Conservation (phyloP, 2,329 filamentous ascomycete genomes). For the Immersiporthe knoxdaviesiana region DNA sequence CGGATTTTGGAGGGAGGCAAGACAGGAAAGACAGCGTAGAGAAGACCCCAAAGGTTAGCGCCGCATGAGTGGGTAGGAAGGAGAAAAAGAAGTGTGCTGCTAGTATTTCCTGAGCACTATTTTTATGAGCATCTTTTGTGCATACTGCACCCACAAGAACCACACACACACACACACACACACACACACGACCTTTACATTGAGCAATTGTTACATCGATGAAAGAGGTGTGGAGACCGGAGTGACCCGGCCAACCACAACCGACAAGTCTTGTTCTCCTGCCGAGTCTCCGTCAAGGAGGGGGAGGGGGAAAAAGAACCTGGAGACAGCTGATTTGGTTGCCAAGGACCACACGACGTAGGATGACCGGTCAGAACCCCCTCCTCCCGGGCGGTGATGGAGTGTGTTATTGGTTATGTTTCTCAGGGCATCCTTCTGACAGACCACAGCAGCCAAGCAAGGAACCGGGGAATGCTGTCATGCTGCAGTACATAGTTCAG, state of each 20-base stretch:
- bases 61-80: neutral
- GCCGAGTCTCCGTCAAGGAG: neutral
- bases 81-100: too few species aligned
- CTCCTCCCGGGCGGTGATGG: neutral
- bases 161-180: too few species aligned
- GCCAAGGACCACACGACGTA: neutral
- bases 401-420: neutral
- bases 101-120: neutral
- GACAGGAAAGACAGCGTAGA: neutral
- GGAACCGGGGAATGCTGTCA: too few species aligned
- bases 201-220: neutral
- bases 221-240: neutral
- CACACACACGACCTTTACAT: neutral
- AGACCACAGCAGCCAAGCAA: neutral
- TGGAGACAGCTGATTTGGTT: neutral
- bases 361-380: neutral
- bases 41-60: neutral
- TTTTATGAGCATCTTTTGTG: neutral
- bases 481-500: too few species aligned
- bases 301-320: neutral
- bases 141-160: neutral
- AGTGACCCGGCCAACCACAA: neutral
- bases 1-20: neutral
- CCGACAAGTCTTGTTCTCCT: neutral
- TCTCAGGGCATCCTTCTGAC: constrained; percentile 5